Percentiles rank a stretch among this genome's conserved stretches.
These are phyloP conservation scores for Pseudonitzschia pungens DNA, from an alignment of 108 stramenopile species.

Conservation along the genomic window DNA sequence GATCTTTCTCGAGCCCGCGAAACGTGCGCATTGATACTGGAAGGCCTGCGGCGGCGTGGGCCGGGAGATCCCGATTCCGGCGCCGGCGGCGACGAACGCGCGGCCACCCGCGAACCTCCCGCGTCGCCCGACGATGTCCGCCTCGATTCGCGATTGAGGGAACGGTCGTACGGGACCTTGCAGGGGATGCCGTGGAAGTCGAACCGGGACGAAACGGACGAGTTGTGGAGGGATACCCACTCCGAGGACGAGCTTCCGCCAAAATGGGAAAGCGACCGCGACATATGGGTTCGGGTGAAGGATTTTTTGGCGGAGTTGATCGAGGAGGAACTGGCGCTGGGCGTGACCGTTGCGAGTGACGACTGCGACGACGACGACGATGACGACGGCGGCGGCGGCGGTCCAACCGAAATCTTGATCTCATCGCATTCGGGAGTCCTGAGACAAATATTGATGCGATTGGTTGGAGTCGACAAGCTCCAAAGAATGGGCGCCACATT, in stretches of 20 bases:
- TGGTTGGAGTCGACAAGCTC: conserved; percentile 39
- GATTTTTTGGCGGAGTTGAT: conserved; percentile 45
- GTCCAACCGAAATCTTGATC: conserved; percentile 47
- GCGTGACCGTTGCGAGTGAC: background rate
- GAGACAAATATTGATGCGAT: conserved; percentile 43
- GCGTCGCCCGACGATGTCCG: conserved; percentile 9
- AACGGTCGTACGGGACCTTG: conserved; percentile 52
- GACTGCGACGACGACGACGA: background rate
- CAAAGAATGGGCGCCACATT: conserved; percentile 8
- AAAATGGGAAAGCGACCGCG: conserved; percentile 46
- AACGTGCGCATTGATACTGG: conserved; percentile 5
- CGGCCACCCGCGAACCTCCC: background rate
- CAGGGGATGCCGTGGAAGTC: conserved; percentile 44
- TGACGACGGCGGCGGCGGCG: background rate
- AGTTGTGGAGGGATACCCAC: conserved; percentile 16
- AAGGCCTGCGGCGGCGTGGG: background rate
- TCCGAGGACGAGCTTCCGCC: conserved; percentile 20
- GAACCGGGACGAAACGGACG: conserved; percentile 30
- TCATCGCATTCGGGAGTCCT: conserved; percentile 54
- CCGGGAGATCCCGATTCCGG: background rate
- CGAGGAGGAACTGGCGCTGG: conserved; percentile 21
- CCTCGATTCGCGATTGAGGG: conserved; percentile 45
- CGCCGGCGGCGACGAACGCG: background rate
- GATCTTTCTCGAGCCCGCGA: conserved; percentile 19
- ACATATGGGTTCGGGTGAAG: conserved; percentile 50